Evolutionary conservation across 495 filamentous ascomycete species (phyloP).

Genomic region (Ramalina peruviana): DNA sequence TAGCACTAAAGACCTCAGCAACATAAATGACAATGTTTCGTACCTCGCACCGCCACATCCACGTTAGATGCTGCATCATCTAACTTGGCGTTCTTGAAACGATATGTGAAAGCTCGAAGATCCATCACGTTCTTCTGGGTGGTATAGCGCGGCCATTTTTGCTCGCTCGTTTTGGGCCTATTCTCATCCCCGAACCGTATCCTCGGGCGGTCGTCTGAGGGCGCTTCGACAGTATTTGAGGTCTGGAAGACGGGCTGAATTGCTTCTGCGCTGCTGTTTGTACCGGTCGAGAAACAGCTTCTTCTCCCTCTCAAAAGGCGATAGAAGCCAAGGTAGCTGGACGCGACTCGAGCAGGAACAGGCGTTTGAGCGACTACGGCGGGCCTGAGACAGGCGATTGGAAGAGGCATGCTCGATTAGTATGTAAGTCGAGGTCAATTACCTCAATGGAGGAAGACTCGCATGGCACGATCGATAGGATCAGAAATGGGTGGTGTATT

Average conservation of each 20-base stretch:
- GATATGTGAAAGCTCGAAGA: slow-evolving; percentile 12
- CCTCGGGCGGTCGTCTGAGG: not conserved
- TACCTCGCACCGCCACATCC: slow-evolving; percentile 31
- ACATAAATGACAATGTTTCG: not conserved
- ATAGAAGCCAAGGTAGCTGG: slow-evolving; percentile 34
- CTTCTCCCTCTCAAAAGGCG: slow-evolving; percentile 15
- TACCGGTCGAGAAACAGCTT: not conserved
- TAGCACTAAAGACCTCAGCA: not conserved
- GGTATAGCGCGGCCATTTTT: slow-evolving; percentile 18
- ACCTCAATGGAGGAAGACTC: too few relatives aligned
- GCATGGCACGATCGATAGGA: not conserved
- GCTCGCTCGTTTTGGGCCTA: not conserved
- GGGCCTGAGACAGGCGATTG: not conserved
- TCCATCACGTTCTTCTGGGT: slow-evolving; percentile 9
- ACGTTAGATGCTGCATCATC: slow-evolving; percentile 15
- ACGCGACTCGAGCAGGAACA: not conserved
- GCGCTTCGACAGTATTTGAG: not conserved
- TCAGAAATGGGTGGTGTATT: slow-evolving; percentile 36
- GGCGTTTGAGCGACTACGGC: not conserved
- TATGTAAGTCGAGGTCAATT: not conserved
- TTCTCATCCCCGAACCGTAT: not conserved
- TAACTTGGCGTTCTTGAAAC: slow-evolving; percentile 17
- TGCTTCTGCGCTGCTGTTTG: not conserved
- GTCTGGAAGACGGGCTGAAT: too few relatives aligned
- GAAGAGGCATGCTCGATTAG: not conserved